phyloP scores from a whole-genome alignment of 2,329 filamentous ascomycete genomes.

The Xylariaceae sp. region DNA sequence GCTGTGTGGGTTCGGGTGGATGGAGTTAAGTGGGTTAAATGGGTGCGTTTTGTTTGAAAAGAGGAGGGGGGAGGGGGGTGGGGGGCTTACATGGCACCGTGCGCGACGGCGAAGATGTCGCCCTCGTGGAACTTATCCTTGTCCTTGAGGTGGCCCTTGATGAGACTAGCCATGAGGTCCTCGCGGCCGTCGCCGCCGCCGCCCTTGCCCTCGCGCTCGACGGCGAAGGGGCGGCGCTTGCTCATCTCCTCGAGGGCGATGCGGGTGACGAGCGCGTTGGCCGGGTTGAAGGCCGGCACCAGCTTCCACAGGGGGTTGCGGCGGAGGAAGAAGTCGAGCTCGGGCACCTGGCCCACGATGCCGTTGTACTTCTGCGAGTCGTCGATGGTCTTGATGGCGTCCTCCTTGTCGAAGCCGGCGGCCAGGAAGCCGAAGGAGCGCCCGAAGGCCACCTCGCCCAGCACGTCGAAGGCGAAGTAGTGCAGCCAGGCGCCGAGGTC shows the following conservation, averaged over 20 bases:
- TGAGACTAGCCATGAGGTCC: conserved; percentile 54
- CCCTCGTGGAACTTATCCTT: conserved; percentile 51
- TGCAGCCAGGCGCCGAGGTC: conserved; percentile 53
- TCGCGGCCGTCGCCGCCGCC: conserved; percentile 47
- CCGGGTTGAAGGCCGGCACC: conserved; percentile 46
- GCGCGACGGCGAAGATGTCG: conserved; percentile 59
- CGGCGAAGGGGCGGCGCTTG: conserved; percentile 49
- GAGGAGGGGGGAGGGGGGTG: not conserved
- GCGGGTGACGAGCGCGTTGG: conserved; percentile 52
- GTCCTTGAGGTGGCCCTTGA: conserved; percentile 55
- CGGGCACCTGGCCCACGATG: conserved; percentile 54
- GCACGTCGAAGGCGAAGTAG: conserved; percentile 51
- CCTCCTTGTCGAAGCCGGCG: conserved; percentile 52
- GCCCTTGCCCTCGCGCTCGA: conserved; percentile 46
- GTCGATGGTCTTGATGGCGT: conserved; percentile 56
- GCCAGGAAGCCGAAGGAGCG: conserved; percentile 56
- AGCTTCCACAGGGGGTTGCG: conserved; percentile 51
- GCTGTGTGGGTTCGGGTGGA: too few relatives aligned
- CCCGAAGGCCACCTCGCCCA: conserved; percentile 56
- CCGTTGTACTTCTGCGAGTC: conserved; percentile 56
- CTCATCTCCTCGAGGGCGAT: conserved; percentile 55
- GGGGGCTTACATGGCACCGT: conserved; percentile 56
- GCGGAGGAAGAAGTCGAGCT: conserved; percentile 50
- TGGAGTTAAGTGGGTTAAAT: too few relatives aligned
- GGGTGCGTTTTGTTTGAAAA: too few relatives aligned